Evolutionary conservation across 2,329 filamentous ascomycete species (phyloP), one percentile per base, ranked within the genome.

Genomic region (Pestalotiopsis fici): DNA sequence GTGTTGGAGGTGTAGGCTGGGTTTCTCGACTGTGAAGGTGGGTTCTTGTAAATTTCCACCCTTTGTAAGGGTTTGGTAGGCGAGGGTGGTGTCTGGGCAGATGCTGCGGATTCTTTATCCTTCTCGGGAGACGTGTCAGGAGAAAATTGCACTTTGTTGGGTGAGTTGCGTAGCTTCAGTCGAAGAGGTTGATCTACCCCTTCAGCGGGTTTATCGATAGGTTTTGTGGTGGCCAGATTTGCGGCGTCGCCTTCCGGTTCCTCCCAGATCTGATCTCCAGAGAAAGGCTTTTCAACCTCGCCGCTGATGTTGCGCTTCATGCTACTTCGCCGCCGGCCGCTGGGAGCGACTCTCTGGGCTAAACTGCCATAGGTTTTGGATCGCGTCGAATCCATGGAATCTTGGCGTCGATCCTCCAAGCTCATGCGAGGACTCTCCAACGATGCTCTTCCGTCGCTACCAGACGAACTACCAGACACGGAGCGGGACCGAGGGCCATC

Each of bases 211-310:
- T 69, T 55, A 67, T 70, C 28, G 66, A 70, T 75, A 68, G 76
- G 71, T 71, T 73, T 66, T 67, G 70, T 71, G 57, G 25, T 60
- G 13, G 25, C 31, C 3, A 9, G 25, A 15, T 75, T 74, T 2
- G 76, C 66, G 65, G 77, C 72, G 35, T 77, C 71, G n/a, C 73
- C 83, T 74, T 92, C 89, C 1, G 93, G 92, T 76, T 98, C 95
- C 78, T 98, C 95, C 85, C 94, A 98, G 69, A 98, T 95, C 75
- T 93, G 90, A 76, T 94, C 91, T 39, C 90, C 88, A 1, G 90
- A 91, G 76, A 93, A 94, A 1, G 90, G 87, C 65, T 85, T 87
- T 71, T 87, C 83, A 67, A 90, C 81, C 74, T 92, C 90, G 23
- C 90, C 91, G 75, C 91, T 94, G 74, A 90, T 86, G 71, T 92